A percentile compares a stretch with the other conserved stretches of the same genome.
Conservation (phyloP, 768 basidiomycete species). For the Roridomyces roridus region DNA sequence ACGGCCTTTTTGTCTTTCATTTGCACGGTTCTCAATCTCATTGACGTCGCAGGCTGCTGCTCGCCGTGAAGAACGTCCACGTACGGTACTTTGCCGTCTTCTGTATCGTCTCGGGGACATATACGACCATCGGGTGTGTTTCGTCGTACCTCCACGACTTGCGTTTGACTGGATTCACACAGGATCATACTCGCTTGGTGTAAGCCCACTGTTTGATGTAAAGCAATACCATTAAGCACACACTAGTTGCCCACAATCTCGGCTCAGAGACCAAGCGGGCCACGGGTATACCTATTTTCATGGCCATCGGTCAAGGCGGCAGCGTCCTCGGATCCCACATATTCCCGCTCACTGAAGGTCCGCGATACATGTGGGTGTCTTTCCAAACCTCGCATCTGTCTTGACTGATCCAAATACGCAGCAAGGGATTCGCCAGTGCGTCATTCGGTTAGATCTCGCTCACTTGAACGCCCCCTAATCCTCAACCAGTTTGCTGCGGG, state of each 20-base stretch:
- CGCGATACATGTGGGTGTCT: constrained; percentile 62
- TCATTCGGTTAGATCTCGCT: constrained; percentile 3
- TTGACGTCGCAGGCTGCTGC: constrained; percentile 51
- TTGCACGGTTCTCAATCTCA: too few species aligned
- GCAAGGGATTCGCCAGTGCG: constrained; percentile 65
- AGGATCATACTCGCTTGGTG: constrained; percentile 76
- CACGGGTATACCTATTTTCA: constrained; percentile 78
- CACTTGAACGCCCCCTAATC: too few species aligned
- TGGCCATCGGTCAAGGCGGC: constrained; percentile 82
- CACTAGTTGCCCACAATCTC: constrained; percentile 70
- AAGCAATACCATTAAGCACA: not conserved
- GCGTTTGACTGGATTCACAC: not conserved
- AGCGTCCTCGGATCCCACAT: constrained; percentile 79
- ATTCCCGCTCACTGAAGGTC: constrained; percentile 68
- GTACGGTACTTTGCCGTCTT: constrained; percentile 80
- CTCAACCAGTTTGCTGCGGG: constrained; percentile 49
- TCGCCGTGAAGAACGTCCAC: constrained; percentile 61
- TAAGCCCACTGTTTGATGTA: constrained; percentile 31
- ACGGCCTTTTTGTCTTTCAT: too few species aligned
- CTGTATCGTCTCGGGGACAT: constrained; percentile 79
- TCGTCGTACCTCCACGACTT: not conserved
- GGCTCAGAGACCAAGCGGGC: constrained; percentile 82
- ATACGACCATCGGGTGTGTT: constrained; percentile 74
- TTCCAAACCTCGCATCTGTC: not conserved
- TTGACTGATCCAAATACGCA: constrained; percentile 28